Evolutionary conservation across 192 early-diverging fungal species (phyloP).

Genomic region (Hyaloraphidium curvatum): DNA sequence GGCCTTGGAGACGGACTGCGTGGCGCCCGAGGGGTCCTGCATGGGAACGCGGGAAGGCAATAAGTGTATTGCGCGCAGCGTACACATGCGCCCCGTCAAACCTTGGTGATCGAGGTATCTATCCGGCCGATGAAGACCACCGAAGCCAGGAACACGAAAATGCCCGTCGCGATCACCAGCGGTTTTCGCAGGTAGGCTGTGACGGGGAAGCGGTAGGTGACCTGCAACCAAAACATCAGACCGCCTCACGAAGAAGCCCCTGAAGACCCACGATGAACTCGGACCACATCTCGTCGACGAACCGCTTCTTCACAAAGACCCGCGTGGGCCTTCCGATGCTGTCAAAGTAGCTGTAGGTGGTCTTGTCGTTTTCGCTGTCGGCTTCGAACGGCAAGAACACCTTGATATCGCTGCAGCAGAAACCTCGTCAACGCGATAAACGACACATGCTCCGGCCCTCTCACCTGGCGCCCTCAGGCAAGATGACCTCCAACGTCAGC

Average conservation of each 20-base stretch:
- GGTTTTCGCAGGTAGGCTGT: slow-evolving; percentile 20
- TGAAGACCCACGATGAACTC: slow-evolving; percentile 4
- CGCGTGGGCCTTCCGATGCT: slow-evolving; percentile 72
- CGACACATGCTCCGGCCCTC: slow-evolving; percentile 7
- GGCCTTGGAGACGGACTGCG: neutral
- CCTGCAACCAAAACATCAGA: slow-evolving; percentile 11
- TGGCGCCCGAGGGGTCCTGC: neutral
- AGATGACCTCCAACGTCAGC: slow-evolving; percentile 46
- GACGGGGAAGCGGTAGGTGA: slow-evolving; percentile 20
- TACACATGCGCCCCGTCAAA: neutral
- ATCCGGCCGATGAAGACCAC: slow-evolving; percentile 11
- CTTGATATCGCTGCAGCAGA: slow-evolving; percentile 33
- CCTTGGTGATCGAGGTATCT: slow-evolving; percentile 21
- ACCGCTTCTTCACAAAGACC: slow-evolving; percentile 40
- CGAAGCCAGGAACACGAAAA: slow-evolving; percentile 11
- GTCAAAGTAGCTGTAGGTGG: slow-evolving; percentile 70
- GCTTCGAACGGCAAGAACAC: slow-evolving; percentile 39
- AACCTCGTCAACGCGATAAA: neutral
- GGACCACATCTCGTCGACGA: slow-evolving; percentile 46
- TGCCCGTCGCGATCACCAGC: slow-evolving; percentile 12
- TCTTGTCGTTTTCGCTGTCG: slow-evolving; percentile 25
- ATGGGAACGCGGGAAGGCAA: neutral
- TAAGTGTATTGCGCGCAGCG: neutral
- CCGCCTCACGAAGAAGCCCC: neutral
- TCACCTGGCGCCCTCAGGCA: slow-evolving; percentile 83